Conservation (phyloP, 441 rosid genomes). For the Erodium moschatum region DNA sequence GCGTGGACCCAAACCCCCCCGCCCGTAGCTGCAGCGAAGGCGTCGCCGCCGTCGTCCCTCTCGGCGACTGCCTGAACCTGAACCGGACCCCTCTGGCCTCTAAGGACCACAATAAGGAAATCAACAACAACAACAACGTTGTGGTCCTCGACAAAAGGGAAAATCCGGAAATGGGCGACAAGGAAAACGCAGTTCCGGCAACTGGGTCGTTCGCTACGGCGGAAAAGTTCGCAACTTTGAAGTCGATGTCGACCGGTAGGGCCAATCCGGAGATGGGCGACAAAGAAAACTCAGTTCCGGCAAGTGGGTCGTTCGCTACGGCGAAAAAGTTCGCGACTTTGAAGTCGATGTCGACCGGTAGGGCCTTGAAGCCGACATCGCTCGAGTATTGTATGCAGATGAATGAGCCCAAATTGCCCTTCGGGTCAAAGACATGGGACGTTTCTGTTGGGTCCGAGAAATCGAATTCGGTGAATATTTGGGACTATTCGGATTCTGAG, state of each 20-base stretch:
- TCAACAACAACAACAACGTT: slow-evolving; percentile 9
- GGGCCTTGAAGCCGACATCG: slow-evolving; percentile 57
- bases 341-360: slow-evolving; percentile 50
- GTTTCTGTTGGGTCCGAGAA: slow-evolving; percentile 46
- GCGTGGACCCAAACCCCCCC: too few relatives aligned
- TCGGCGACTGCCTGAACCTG: slow-evolving; percentile 12
- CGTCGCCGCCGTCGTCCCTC: slow-evolving; percentile 7
- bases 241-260: slow-evolving; percentile 46
- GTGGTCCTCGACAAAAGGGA: slow-evolving; percentile 10
- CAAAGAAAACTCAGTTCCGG: slow-evolving; percentile 38
- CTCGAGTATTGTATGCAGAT: slow-evolving; percentile 67
- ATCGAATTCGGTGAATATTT: slow-evolving; percentile 54
- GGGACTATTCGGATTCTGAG: slow-evolving; percentile 91
- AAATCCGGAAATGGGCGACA: slow-evolving; percentile 20
- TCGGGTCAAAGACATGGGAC: slow-evolving; percentile 49
- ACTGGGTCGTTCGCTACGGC: slow-evolving; percentile 30
- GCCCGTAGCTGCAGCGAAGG: slow-evolving; percentile 37
- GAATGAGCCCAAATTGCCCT: slow-evolving; percentile 49
- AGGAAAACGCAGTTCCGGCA: slow-evolving; percentile 37
- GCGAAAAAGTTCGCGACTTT: slow-evolving; percentile 31
- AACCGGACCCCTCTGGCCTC: slow-evolving; percentile 24
- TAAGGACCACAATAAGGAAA: slow-evolving; percentile 32
- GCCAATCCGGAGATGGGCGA: slow-evolving; percentile 19
- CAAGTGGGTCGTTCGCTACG: slow-evolving; percentile 29
- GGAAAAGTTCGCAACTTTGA: slow-evolving; percentile 32